A percentile compares a stretch with the other conserved stretches of the same genome.
These are phyloP conservation scores for Xylariaceae sp. DNA, from an alignment of 2,329 filamentous ascomycete genomes.

Conservation along the genomic window DNA sequence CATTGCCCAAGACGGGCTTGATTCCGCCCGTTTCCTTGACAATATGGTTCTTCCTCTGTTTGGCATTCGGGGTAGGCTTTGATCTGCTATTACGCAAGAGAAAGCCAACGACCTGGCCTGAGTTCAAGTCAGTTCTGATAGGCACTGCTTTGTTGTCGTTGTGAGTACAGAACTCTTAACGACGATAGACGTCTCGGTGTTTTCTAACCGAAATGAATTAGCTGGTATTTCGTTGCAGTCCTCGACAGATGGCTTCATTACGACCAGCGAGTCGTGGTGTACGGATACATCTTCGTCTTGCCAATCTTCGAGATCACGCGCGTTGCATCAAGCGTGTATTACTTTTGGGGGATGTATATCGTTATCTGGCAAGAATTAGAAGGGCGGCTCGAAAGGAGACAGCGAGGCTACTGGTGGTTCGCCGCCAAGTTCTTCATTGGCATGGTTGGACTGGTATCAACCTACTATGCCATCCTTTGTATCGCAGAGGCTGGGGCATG, in stretches of 20 bases:
- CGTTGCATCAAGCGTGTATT: slow-evolving; percentile 14
- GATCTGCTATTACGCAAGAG: not conserved
- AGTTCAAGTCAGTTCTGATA: not conserved
- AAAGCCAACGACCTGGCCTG: not conserved
- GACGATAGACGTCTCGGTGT: not conserved
- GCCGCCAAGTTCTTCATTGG: slow-evolving; percentile 14
- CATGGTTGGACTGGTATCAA: slow-evolving; percentile 12
- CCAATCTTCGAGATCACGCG: slow-evolving; percentile 10
- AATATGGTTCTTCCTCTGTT: not conserved
- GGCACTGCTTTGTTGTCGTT: not conserved
- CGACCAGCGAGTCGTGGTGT: slow-evolving; percentile 1
- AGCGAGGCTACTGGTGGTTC: not conserved
- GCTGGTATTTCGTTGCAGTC: slow-evolving; percentile 11
- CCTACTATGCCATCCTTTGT: slow-evolving; percentile 16
- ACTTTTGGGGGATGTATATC: slow-evolving; percentile 19
- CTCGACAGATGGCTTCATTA: slow-evolving; percentile 20
- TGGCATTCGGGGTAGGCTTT: not conserved
- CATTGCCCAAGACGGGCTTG: not conserved
- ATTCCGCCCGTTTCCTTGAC: not conserved
- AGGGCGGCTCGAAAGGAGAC: not conserved
- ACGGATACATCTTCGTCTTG: slow-evolving; percentile 15
- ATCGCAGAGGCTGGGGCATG: slow-evolving; percentile 15
- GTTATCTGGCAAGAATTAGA: slow-evolving; percentile 17
- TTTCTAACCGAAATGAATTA: not conserved
- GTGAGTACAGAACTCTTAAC: not conserved